Evolutionary conservation across 106 monocot genomes (phyloP), one percentile per base, ranked within the genome.

Genomic region (Dendrobium chrysotoxum): DNA sequence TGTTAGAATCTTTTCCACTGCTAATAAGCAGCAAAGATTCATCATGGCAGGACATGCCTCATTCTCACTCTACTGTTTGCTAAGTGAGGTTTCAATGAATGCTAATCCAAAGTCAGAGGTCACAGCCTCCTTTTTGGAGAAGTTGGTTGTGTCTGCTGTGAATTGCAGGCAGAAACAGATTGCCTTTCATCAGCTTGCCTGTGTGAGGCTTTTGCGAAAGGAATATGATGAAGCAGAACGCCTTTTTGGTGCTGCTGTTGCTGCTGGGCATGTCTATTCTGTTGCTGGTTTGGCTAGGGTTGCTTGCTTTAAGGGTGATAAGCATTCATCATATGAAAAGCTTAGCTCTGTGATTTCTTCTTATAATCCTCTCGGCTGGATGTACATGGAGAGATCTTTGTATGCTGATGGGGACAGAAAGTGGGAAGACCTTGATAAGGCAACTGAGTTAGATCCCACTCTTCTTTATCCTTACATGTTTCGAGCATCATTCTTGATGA

Each of bases 381-480:
- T 99, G 95, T 91, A 91, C 79, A 91, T 91, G 77, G 99, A 99
- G 82, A 85, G 99, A 77, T 89, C 92, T 70, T 78, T 99, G 65
- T 99, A 90, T 76, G 46, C 80, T 72, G 93, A 99, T 38, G 90
- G 89, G 45, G 86, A 89, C 28, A 81, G 73, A 9, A 91, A 80
- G 75, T 88, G 81, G 84, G 93, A 86, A 77, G 95, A 99, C 76
- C 93, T 99, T 66, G 72, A 88, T 53, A 89, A 86, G 68, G 95
- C 95, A 41, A 99, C 93, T 4, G 99, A 99, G 83, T 64, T 99
- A 25, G 95, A 99, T 47, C 99, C 99, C 5, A 91, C 95, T 44
- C 87, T 99, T 21, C 86, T 86, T 38, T 99, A 95, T 75, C 99
- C 99, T 77, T 99, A 99, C 86, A 99, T 95, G 99, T 93, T 91